Conservation (phyloP, 2,329 filamentous ascomycete species). For the Aaosphaeria pasadenensis region DNA sequence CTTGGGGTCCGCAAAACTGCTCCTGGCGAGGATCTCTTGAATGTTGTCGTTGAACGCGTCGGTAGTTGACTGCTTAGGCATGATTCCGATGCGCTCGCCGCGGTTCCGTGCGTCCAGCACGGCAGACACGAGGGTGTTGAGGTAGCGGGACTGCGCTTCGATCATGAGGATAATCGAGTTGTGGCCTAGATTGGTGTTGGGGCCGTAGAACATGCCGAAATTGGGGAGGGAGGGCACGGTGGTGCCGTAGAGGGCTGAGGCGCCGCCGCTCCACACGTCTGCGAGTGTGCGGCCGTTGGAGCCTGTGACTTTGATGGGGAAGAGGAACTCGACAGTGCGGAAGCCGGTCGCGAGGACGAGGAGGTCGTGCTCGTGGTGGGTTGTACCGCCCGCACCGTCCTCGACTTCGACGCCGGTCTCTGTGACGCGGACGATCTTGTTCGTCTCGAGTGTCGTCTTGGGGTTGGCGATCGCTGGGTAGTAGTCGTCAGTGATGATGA, state of each 20-base stretch:
- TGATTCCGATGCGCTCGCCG: slow-evolving; percentile 43
- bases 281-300: slow-evolving; percentile 40
- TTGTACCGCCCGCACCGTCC: slow-evolving; percentile 23
- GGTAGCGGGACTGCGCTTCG: slow-evolving; percentile 55
- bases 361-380: slow-evolving; percentile 51
- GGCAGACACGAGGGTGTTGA: slow-evolving; percentile 49
- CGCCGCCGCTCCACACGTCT: slow-evolving; percentile 55
- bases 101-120: slow-evolving; percentile 45
- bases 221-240: slow-evolving; percentile 53
- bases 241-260: slow-evolving; percentile 51
- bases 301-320: slow-evolving; percentile 54
- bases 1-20: slow-evolving; percentile 52
- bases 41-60: slow-evolving; percentile 47
- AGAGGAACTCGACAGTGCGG: slow-evolving; percentile 57
- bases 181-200: slow-evolving; percentile 54
- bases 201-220: slow-evolving; percentile 58
- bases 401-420: slow-evolving; percentile 46
- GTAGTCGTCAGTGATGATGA: slow-evolving; percentile 56
- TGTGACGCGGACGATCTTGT: slow-evolving; percentile 46
- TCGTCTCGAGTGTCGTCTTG: slow-evolving; percentile 53
- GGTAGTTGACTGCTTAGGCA: slow-evolving; percentile 41
- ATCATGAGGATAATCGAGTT: slow-evolving; percentile 62
- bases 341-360: slow-evolving; percentile 60
- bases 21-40: slow-evolving; percentile 43
- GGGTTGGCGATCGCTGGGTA: slow-evolving; percentile 48